Evolutionary conservation across 805 yeast species (phyloP), one percentile per base, ranked within the genome.

Genomic region (Candida alai): DNA sequence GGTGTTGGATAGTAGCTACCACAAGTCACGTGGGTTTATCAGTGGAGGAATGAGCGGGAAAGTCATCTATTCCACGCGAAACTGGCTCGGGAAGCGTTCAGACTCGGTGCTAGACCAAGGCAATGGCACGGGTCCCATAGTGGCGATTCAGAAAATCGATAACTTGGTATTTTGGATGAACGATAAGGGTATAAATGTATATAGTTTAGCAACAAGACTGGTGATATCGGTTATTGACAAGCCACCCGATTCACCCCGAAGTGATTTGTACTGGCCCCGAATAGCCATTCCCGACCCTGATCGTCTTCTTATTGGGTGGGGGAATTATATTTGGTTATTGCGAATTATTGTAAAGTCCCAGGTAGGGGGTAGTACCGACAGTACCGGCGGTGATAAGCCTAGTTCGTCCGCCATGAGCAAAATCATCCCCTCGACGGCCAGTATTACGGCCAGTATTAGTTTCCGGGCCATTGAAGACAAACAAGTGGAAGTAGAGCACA

Each of bases 31-130:
- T 36, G 69, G 81, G 7, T 90, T 88, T 46, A 68, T 87, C 0
- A 80, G 89, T 20, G 97, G 97, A 3, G 97, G 97, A 0, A 87
- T 81, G 62, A 80, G 88, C 6, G 97, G 97, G 0, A 78, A 84
- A 30, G 80, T 93, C 0, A 60, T 84, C 0, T 60, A 78, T 30
- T 82, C 94, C 1, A 80, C 81, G 24, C 70, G 80, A 43, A 84
- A 84, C 47, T 90, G 98, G 98, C 62, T 93, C 5, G 95, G 95
- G 1, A 78, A 80, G 40, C 70, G 96, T 37, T 67, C 69, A 2
- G 97, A 93, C 48, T 67, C 76, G 0, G 58, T 72, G 0, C 38
- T 93, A 5, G 82, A 78, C 16, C 68, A 73, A 28, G 75, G 70
- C 5, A 61, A 71, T 28, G n/a, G n/a, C n/a, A 9, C 3, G 11